A percentile compares a stretch with the other conserved stretches of the same genome.
Evolutionary conservation across 345 rosid species (phyloP).

Genomic region (Pistacia atlantica): DNA sequence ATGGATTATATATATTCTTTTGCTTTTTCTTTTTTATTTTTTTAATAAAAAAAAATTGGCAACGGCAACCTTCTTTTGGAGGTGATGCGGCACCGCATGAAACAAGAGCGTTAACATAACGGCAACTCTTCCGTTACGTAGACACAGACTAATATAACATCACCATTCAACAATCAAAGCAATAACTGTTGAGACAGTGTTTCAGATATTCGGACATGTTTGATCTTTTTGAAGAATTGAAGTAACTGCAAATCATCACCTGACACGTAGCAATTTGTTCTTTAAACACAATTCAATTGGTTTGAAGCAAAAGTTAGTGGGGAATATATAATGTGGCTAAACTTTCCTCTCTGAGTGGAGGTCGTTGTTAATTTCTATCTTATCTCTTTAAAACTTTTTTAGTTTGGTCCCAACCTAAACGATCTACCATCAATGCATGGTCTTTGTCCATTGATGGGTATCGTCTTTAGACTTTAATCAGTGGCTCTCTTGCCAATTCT

Average conservation of each 20-base stretch:
- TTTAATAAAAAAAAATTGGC: too few species aligned
- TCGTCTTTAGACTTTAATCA: too few species aligned
- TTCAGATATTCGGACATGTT: slow-evolving; percentile 52
- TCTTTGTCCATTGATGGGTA: not conserved
- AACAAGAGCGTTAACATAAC: too few species aligned
- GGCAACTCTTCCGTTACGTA: too few species aligned
- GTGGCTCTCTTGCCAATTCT: too few species aligned
- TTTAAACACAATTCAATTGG: not conserved
- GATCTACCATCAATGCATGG: not conserved
- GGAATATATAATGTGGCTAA: not conserved
- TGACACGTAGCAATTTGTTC: slow-evolving; percentile 1
- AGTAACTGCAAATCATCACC: not conserved
- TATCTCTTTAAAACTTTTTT: not conserved
- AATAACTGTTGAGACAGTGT: slow-evolving; percentile 36
- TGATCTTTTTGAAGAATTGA: slow-evolving; percentile 7
- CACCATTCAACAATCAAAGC: slow-evolving; percentile 25
- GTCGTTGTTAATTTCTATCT: slow-evolving; percentile 2
- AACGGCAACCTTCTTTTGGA: too few species aligned
- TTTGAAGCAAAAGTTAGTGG: not conserved
- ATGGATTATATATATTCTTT: too few species aligned
- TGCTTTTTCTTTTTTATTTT: too few species aligned
- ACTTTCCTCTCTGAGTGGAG: not conserved
- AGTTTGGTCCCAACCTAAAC: slow-evolving; percentile 6
- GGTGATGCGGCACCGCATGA: too few species aligned
- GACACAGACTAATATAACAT: not conserved